Conservation (phyloP, 768 basidiomycete species). For the Trametes elegans region DNA sequence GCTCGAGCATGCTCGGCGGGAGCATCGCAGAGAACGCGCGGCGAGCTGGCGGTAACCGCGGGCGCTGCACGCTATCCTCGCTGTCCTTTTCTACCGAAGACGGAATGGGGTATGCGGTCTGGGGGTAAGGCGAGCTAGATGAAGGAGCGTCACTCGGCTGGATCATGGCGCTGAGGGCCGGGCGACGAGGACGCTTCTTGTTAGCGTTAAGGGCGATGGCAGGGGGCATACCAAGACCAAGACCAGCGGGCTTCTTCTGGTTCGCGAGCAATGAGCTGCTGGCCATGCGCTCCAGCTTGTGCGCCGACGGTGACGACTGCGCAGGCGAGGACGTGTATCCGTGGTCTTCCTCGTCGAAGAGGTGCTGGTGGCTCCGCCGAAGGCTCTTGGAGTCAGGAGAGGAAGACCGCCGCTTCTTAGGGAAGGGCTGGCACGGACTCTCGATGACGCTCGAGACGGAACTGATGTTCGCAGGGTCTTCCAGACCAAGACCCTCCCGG, state of each 20-base stretch:
- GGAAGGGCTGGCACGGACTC: slow-evolving; percentile 39
- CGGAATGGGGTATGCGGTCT: slow-evolving; percentile 31
- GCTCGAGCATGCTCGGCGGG: slow-evolving; percentile 31
- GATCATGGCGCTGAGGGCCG: slow-evolving; percentile 63
- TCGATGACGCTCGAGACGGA: slow-evolving; percentile 32
- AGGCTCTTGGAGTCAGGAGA: slow-evolving; percentile 27
- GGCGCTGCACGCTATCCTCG: slow-evolving; percentile 4
- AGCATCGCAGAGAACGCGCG: slow-evolving; percentile 78
- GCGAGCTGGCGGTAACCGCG: slow-evolving; percentile 49
- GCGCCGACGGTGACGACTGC: slow-evolving; percentile 47
- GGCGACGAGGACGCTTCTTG: slow-evolving; percentile 61
- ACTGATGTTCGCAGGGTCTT: slow-evolving; percentile 9
- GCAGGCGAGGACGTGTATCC: slow-evolving; percentile 46
- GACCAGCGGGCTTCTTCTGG: slow-evolving; percentile 51
- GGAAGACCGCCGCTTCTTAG: slow-evolving; percentile 33
- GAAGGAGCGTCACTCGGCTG: slow-evolving; percentile 39
- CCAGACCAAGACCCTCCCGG: slow-evolving; percentile 24
- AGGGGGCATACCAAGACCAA: slow-evolving; percentile 50
- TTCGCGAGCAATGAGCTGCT: slow-evolving; percentile 34
- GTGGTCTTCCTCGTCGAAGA: slow-evolving; percentile 28
- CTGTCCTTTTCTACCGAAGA: slow-evolving; percentile 10
- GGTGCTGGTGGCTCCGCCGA: slow-evolving; percentile 14
- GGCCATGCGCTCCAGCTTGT: slow-evolving; percentile 45
- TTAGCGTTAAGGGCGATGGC: slow-evolving; percentile 38
- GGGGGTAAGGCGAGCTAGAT: slow-evolving; percentile 12